These are phyloP conservation scores for Nakazawaea ishiwadae DNA, from an alignment of 805 yeast genomes.

Conservation along the genomic window DNA sequence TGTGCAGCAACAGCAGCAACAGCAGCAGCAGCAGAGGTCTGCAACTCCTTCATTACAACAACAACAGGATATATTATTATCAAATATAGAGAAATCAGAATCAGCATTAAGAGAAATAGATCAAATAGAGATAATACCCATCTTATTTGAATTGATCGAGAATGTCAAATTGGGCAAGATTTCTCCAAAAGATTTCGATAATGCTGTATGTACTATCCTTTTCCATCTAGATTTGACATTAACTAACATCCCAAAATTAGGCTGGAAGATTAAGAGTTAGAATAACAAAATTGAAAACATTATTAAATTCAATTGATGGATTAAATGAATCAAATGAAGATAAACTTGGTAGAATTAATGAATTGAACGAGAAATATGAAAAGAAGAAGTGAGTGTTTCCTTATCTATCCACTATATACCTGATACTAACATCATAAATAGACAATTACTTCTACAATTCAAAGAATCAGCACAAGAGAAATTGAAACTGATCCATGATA, in stretches of 20 bases:
- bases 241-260: conserved; percentile 15
- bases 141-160: conserved; percentile 35
- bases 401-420: too few species aligned
- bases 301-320: conserved; percentile 39
- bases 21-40: not conserved
- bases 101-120: conserved; percentile 25
- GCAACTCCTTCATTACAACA: conserved; percentile 10
- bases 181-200: conserved; percentile 38
- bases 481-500: not conserved
- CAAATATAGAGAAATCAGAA: conserved; percentile 12
- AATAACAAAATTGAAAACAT: conserved; percentile 29
- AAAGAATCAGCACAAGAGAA: conserved; percentile 3
- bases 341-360: conserved; percentile 27
- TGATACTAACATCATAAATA: conserved; percentile 6
- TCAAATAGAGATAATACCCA: conserved; percentile 32
- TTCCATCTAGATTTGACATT: too few species aligned
- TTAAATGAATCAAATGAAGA: conserved; percentile 37
- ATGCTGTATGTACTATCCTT: conserved; percentile 27
- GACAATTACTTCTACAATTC: conserved; percentile 5
- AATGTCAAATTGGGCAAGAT: conserved; percentile 33
- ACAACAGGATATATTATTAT: conserved; percentile 2
- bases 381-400: conserved; percentile 22
- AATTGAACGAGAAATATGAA: conserved; percentile 26
- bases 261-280: conserved; percentile 42
- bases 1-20: not conserved